A percentile compares a stretch with the other conserved stretches of the same genome.
These are phyloP conservation scores for Trichosanthes truncata DNA, from an alignment of 306 rosid species.

Conservation along the genomic window DNA sequence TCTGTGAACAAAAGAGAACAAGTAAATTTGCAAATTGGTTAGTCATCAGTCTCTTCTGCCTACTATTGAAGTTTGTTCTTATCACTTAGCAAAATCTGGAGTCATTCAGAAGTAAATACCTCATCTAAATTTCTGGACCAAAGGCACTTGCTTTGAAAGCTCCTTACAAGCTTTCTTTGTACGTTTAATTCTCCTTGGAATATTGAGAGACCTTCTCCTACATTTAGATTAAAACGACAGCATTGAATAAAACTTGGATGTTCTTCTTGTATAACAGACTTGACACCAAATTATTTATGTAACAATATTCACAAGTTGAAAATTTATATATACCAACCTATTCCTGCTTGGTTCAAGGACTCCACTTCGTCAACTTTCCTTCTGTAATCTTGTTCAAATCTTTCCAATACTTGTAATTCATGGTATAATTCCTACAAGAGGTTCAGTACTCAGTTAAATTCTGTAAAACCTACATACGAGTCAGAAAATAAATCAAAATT, in stretches of 20 bases:
- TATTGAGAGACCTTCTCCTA: slow-evolving; percentile 67
- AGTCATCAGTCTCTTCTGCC: background rate
- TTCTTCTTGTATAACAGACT: background rate
- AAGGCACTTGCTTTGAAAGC: slow-evolving; percentile 83
- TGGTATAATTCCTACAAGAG: slow-evolving; percentile 67
- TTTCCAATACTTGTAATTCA: slow-evolving; percentile 56
- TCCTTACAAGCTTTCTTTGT: slow-evolving; percentile 72
- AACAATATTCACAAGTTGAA: background rate
- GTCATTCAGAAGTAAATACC: slow-evolving; percentile 37
- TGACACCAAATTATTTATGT: background rate
- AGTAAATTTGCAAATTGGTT: background rate
- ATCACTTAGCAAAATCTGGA: background rate
- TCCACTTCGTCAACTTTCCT: slow-evolving; percentile 64
- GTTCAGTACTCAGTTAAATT: background rate
- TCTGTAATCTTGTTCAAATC: slow-evolving; percentile 81
- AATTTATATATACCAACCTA: slow-evolving; percentile 37
- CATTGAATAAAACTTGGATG: background rate
- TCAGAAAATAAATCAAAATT: background rate
- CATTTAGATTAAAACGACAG: slow-evolving; percentile 19
- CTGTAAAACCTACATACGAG: background rate
- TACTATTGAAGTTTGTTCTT: background rate
- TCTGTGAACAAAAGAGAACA: slow-evolving; percentile 40
- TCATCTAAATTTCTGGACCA: slow-evolving; percentile 80
- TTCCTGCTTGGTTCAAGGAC: slow-evolving; percentile 56
- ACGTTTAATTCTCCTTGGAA: slow-evolving; percentile 74